Base-by-base conservation (phyloP, 352 stramenopile species). In the Discostella stelligera region DNA sequence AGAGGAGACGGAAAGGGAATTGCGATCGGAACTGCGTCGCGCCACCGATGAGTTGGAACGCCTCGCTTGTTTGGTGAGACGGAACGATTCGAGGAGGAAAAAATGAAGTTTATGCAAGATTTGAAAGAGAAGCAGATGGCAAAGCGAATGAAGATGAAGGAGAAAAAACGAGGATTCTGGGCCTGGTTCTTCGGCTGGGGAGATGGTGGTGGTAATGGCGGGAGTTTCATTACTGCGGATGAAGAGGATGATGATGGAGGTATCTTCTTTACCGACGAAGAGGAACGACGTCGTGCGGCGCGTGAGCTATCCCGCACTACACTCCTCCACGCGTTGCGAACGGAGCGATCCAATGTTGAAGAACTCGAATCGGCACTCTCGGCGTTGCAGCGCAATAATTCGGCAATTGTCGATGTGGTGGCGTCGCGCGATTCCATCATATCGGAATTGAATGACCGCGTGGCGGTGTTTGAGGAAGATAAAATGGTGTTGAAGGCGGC, bases 401-500 rank as follows among this genome's bases (percentile, higher is more conserved):
- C 86, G 3, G 81, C 82, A 0, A 90, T 91, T 66, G 81, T 86
- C 13, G 83, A 90, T 65, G 86, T 90, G 56, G 80, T 92, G 0
- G 52, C 79, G 30, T 90, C 86, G 0, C 46, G 84, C n/a, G 80
- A 90, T 66, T 79, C 59, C 11, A 71, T 90, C 0, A 90, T 92
- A 65, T 73, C 85, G 61, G 84, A 92, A 55, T 68, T 92, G 49
- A 92, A 92, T 74, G 82, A 87, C 64, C 71, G 86, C n/a, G 82
- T 92, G 10, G 76, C 82, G 16, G 80, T 90, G 0, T 92, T 92
- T 77, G 86, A 92, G 74, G 86, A 92, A 64, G 86, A 92, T 55
- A 92, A 89, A 60, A 73, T 92, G 41, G 84, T 92, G 1, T 65
- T 92, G n/a, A 90, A 89, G 68, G 86, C 86, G 37, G 86, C 86